Evolutionary conservation across 495 filamentous ascomycete species (phyloP).

Genomic region (Amorphotheca resinae): DNA sequence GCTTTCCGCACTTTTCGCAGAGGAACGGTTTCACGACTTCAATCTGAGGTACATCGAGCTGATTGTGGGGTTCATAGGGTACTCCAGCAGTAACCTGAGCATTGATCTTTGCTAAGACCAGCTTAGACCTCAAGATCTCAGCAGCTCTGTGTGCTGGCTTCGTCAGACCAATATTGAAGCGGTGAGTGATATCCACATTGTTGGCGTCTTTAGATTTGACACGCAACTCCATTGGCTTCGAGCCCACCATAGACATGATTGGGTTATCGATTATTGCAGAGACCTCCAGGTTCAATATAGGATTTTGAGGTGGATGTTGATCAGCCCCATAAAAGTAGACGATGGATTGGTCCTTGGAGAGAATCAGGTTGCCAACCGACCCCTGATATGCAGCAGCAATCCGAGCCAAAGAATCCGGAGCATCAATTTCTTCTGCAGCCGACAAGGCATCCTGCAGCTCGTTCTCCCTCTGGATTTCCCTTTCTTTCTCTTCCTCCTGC

Average conservation of each 20-base stretch:
- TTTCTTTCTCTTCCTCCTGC: background rate
- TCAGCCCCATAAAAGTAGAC: constrained; percentile 8
- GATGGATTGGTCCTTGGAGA: constrained; percentile 5
- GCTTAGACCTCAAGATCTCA: constrained; percentile 10
- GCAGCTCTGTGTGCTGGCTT: background rate
- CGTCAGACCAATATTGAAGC: constrained; percentile 8
- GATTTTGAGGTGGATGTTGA: constrained; percentile 1
- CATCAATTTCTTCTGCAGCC: constrained; percentile 1
- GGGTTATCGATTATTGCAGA: constrained; percentile 6
- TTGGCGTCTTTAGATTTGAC: constrained; percentile 4
- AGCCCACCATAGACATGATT: constrained; percentile 8
- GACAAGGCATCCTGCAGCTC: background rate
- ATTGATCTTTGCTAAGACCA: constrained; percentile 11
- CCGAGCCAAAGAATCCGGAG: background rate
- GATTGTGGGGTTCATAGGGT: background rate
- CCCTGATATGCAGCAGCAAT: constrained; percentile 8
- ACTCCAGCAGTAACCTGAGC: background rate
- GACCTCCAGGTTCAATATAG: constrained; percentile 5
- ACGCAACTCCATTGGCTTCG: constrained; percentile 16
- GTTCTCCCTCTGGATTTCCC: background rate
- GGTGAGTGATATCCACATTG: background rate
- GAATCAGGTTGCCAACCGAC: constrained; percentile 10
- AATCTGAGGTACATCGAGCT: background rate
- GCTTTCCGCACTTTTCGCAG: constrained; percentile 35
- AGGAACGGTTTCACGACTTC: constrained; percentile 19